Evolutionary conservation across 129 eudicot species (phyloP).

Genomic region (Kitagawia praeruptora): DNA sequence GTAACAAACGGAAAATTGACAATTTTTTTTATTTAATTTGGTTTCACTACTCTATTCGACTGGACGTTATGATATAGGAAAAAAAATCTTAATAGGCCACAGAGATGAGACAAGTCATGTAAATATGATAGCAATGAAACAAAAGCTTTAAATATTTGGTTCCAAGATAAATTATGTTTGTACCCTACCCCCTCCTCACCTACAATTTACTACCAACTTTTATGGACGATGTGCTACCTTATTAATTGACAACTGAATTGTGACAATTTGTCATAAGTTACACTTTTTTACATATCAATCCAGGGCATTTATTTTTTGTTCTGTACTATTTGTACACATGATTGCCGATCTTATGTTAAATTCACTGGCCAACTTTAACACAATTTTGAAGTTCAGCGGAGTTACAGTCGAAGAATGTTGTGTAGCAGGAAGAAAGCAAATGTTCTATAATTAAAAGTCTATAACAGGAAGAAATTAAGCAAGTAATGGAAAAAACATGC

Average conservation of each 20-base stretch:
- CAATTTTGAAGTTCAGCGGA: too few species aligned
- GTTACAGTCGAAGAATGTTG: too few species aligned
- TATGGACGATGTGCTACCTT: not conserved
- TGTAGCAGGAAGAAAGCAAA: too few species aligned
- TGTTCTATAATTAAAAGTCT: too few species aligned
- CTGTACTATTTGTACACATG: too few species aligned
- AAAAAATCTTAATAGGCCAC: not conserved
- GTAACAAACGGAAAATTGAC: too few species aligned
- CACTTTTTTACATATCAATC: not conserved
- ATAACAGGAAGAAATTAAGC: not conserved
- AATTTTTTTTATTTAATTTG: too few species aligned
- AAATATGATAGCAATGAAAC: not conserved
- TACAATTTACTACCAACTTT: not conserved
- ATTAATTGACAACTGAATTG: not conserved
- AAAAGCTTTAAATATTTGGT: not conserved
- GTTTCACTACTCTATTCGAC: too few species aligned
- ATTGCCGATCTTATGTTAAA: too few species aligned
- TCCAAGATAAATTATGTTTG: not conserved
- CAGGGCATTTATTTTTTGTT: too few species aligned
- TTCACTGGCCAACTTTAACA: too few species aligned
- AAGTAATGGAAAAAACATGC: not conserved
- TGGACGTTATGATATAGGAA: not conserved
- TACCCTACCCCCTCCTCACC: not conserved
- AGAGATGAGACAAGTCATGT: not conserved
- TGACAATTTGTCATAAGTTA: not conserved